Evolutionary conservation across 768 basidiomycete genomes (phyloP).

Genomic region (Crassisporium funariophilum): DNA sequence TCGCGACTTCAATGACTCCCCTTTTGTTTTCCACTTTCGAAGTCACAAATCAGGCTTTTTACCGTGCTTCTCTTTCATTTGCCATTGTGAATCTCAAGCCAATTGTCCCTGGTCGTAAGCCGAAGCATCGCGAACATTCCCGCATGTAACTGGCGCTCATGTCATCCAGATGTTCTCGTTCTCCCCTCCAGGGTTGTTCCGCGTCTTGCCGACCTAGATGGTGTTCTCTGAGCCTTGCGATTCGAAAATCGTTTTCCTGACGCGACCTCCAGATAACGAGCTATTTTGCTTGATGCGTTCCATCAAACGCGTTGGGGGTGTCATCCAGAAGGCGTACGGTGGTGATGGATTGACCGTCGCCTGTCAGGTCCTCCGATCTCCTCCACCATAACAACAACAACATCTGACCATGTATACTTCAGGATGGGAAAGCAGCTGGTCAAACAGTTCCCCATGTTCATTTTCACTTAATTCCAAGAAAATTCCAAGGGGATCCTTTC

Average conservation of each 20-base stretch:
- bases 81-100: slow-evolving; percentile 96
- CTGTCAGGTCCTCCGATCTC: slow-evolving; percentile 87
- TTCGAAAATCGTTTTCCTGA: background rate
- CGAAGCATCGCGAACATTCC: too few relatives aligned
- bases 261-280: slow-evolving; percentile 49
- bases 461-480: slow-evolving; percentile 89
- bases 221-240: slow-evolving; percentile 22
- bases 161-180: slow-evolving; percentile 59
- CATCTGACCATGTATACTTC: slow-evolving; percentile 1
- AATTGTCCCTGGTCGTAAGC: slow-evolving; percentile 91
- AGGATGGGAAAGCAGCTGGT: slow-evolving; percentile 90
- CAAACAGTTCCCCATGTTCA: slow-evolving; percentile 90
- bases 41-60: slow-evolving; percentile 76
- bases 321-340: slow-evolving; percentile 80
- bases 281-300: slow-evolving; percentile 78
- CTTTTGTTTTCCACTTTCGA: slow-evolving; percentile 80
- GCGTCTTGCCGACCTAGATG: slow-evolving; percentile 57
- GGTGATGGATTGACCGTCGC: slow-evolving; percentile 87
- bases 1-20: slow-evolving; percentile 25
- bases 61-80: slow-evolving; percentile 65
- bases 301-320: slow-evolving; percentile 75
- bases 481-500: slow-evolving; percentile 67
- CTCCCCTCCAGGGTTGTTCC: slow-evolving; percentile 57
- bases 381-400: too few relatives aligned
- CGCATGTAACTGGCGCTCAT: background rate